Evolutionary conservation across 352 stramenopile species (phyloP), one percentile per base, ranked within the genome.

Genomic region (Aphanomyces stellatus): DNA sequence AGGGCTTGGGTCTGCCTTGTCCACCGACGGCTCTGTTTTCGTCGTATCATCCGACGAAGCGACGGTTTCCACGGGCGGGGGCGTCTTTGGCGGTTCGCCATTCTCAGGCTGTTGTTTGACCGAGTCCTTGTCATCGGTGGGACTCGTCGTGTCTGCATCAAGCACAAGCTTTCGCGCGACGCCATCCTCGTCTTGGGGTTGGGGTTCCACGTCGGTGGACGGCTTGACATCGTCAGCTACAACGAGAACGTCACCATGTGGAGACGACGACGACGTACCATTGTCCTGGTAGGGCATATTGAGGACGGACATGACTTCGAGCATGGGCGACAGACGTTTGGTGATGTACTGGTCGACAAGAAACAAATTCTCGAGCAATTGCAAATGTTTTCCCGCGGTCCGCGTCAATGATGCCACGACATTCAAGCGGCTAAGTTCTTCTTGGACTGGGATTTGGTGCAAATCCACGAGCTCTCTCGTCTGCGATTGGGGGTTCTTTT

Each of bases 311-410:
- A 67, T 33, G 19, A 67, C n/a, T 49, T 56, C 37, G 0, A 59
- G 15, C 25, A 67, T 67, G 15, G 60, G 60, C 49, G 60, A 59
- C 27, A 67, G n/a, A 1, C 46, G 51, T 10, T 22, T 17, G 19
- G 43, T 25, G 7, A 67, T 30, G 41, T 57, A 46, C 43, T 49
- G 34, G 33, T 67, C 43, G 8, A 67, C 19, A 2, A 48, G 4
- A 46, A 55, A 49, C 28, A 67, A 49, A n/a, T 25, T 27, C 4
- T 67, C 60, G 33, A 67, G 49, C 49, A 41, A 31, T 27, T 67
- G 60, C 13, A 57, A n/a, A 34, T 57, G 33, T 30, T 57, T 57
- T 11, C 22, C 27, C 1, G 49, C 49, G n/a, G 49, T 40, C 25
- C 33, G 30, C 19, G 49, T 19, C n/a, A 57, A 35, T 7, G 49